A percentile compares a stretch with the other conserved stretches of the same genome.
Evolutionary conservation across 2,329 filamentous ascomycete genomes (phyloP).

Genomic region (Aureobasidium zeae): DNA sequence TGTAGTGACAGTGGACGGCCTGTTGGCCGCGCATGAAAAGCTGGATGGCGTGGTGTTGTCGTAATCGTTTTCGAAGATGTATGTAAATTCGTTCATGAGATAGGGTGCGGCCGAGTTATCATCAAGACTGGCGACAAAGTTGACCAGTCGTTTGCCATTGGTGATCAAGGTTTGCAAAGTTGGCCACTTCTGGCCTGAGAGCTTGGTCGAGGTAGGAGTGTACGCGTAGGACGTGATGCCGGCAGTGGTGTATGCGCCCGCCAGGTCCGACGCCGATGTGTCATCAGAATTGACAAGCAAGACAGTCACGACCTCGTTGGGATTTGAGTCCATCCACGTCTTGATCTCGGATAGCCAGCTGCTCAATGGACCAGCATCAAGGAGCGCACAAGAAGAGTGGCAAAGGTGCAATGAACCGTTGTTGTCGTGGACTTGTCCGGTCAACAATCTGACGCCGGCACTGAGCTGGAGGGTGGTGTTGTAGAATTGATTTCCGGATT

Average conservation of each 20-base stretch:
- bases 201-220: conserved; percentile 38
- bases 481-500: conserved; percentile 64
- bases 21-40: conserved; percentile 64
- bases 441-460: conserved; percentile 61
- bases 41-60: conserved; percentile 52
- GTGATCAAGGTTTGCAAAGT: conserved; percentile 62
- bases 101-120: conserved; percentile 40
- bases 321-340: conserved; percentile 58
- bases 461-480: conserved; percentile 63
- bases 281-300: conserved; percentile 62
- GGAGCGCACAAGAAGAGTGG: conserved; percentile 56
- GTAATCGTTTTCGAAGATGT: conserved; percentile 65
- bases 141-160: conserved; percentile 55
- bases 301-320: conserved; percentile 67
- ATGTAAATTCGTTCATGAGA: conserved; percentile 54
- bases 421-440: conserved; percentile 56
- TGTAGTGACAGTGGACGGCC: conserved; percentile 47
- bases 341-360: conserved; percentile 57
- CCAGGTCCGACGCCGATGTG: conserved; percentile 47
- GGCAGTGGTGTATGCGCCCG: conserved; percentile 45
- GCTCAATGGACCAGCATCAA: conserved; percentile 59
- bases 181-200: conserved; percentile 52
- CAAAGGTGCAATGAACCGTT: conserved; percentile 50
- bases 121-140: conserved; percentile 52
- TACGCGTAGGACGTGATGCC: conserved; percentile 56